These are phyloP conservation scores for Tetracentron sinense DNA, from an alignment of 164 flowering plant genomes.

Conservation along the genomic window DNA sequence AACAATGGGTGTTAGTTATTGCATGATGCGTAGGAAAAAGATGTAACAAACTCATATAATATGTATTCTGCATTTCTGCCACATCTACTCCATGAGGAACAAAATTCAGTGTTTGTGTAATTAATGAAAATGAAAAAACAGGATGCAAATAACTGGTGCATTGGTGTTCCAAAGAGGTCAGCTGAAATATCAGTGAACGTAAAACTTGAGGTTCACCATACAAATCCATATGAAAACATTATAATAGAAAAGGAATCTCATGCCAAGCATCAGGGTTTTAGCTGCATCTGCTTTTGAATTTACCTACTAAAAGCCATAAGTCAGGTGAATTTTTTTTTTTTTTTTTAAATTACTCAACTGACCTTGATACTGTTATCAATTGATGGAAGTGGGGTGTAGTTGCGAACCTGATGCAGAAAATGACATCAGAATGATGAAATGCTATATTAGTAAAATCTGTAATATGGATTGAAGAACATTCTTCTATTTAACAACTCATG, in stretches of 20 bases:
- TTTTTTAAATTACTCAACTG: conserved; percentile 15
- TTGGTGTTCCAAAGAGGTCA: neutral
- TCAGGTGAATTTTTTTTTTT: neutral
- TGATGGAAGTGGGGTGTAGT: conserved; percentile 68
- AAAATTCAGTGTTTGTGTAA: no score
- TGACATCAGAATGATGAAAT: conserved; percentile 3
- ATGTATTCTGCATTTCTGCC: no score
- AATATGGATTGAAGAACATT: no score
- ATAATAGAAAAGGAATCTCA: neutral
- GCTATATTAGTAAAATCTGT: neutral
- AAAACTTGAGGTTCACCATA: neutral
- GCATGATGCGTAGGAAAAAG: neutral
- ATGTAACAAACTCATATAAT: neutral
- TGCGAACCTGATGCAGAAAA: conserved; percentile 60
- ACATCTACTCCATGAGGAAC: no score
- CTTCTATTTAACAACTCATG: neutral
- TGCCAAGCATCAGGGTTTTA: neutral
- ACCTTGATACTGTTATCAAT: conserved; percentile 96
- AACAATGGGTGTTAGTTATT: neutral
- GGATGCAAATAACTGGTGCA: neutral
- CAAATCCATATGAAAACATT: neutral
- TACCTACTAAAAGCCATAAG: neutral
- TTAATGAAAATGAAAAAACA: neutral
- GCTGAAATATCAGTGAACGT: no score
- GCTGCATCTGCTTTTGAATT: neutral